These are phyloP conservation scores for Candida rishiriensis DNA, from an alignment of 805 yeast species.

Conservation along the genomic window DNA sequence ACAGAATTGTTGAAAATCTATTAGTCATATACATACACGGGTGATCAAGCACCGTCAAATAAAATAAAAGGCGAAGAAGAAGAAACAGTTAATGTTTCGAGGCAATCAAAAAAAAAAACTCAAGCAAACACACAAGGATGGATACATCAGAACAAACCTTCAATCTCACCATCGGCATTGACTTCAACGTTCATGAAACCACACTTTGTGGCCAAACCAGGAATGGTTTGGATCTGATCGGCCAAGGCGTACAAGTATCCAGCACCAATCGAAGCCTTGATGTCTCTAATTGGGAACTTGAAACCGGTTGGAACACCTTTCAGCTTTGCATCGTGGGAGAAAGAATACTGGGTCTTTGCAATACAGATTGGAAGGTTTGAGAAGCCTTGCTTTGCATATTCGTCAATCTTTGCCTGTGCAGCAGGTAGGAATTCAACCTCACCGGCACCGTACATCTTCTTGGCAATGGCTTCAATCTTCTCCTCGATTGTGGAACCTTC, in stretches of 20 bases:
- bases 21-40: conserved; percentile 1
- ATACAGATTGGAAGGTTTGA: conserved; percentile 90
- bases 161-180: conserved; percentile 83
- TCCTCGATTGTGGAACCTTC: conserved; percentile 67
- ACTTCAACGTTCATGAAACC: conserved; percentile 98
- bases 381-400: conserved; percentile 83
- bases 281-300: conserved; percentile 90
- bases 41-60: not conserved
- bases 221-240: conserved; percentile 95
- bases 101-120: not conserved
- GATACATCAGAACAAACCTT: conserved; percentile 72
- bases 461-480: conserved; percentile 74
- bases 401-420: conserved; percentile 76
- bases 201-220: conserved; percentile 93
- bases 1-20: conserved; percentile 16
- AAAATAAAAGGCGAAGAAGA: not conserved
- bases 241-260: conserved; percentile 95
- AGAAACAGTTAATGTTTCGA: not conserved
- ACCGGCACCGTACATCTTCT: conserved; percentile 89
- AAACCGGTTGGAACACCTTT: conserved; percentile 96
- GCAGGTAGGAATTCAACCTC: conserved; percentile 75
- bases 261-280: conserved; percentile 93
- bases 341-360: conserved; percentile 95
- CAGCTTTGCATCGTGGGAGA: conserved; percentile 88
- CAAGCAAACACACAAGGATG: not conserved